Evolutionary conservation across 2,329 filamentous ascomycete genomes (phyloP).

Genomic region (Cladophialophora psammophila): DNA sequence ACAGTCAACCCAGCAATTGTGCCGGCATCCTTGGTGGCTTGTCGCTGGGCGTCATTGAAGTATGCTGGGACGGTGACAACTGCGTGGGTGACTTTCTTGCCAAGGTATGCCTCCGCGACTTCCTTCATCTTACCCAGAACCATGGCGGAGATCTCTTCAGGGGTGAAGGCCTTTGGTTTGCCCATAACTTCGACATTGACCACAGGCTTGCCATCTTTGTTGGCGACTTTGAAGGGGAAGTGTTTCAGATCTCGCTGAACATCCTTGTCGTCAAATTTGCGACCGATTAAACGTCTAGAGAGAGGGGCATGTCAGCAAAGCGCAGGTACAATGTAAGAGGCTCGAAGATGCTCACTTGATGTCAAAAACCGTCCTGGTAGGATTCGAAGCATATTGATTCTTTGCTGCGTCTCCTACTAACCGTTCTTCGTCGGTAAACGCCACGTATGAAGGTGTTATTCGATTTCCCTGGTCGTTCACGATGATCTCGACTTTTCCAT

Average conservation of each 20-base stretch:
- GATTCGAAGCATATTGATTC: conserved; percentile 89
- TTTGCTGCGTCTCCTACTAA: conserved; percentile 97
- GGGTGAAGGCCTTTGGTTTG: conserved; percentile 67
- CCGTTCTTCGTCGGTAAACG: conserved; percentile 95
- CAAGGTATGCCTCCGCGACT: conserved; percentile 68
- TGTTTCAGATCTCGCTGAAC: conserved; percentile 95
- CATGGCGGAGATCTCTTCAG: conserved; percentile 73
- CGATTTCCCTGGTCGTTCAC: conserved; percentile 97
- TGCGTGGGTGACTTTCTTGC: conserved; percentile 67
- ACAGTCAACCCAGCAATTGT: conserved; percentile 92
- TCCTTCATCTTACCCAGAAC: conserved; percentile 73
- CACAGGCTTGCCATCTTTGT: conserved; percentile 88
- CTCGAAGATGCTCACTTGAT: conserved; percentile 73
- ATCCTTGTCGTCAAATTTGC: conserved; percentile 82
- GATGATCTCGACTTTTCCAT: conserved; percentile 93
- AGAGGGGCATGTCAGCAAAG: conserved; percentile 21
- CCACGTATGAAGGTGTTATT: conserved; percentile 94
- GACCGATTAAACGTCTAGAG: conserved; percentile 78
- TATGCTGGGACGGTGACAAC: conserved; percentile 95
- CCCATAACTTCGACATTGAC: conserved; percentile 72
- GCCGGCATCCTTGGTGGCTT: conserved; percentile 95
- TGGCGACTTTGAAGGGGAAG: conserved; percentile 93
- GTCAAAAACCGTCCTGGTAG: conserved; percentile 77
- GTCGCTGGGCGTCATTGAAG: conserved; percentile 98
- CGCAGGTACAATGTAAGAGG: neutral